Percentiles rank a stretch among this genome's conserved stretches.
phyloP scores from a whole-genome alignment of 2,329 filamentous ascomycete genomes.

The Diaporthe nobilis region DNA sequence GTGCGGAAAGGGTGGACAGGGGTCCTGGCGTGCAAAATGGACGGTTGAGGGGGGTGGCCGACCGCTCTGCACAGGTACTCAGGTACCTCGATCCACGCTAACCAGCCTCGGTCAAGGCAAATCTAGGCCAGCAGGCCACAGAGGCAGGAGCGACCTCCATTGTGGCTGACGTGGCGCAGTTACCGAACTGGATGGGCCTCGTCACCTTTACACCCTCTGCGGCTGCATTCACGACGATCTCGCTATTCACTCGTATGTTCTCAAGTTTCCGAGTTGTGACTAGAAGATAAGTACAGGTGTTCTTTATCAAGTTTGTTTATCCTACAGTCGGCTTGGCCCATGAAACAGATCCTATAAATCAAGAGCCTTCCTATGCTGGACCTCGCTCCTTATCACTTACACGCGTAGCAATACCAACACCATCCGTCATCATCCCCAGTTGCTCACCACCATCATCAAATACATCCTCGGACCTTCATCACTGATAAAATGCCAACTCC shows the following conservation, averaged over 20 bases:
- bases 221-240: slow-evolving; percentile 11
- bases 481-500: slow-evolving; percentile 75
- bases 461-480: neutral
- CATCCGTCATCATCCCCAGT: neutral
- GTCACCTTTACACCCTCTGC: slow-evolving; percentile 34
- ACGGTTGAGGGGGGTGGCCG: slow-evolving; percentile 11
- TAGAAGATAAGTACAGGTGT: slow-evolving; percentile 34
- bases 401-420: neutral
- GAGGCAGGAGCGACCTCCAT: neutral
- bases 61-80: neutral
- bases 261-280: neutral
- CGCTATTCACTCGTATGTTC: slow-evolving; percentile 1
- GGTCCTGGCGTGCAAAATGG: slow-evolving; percentile 10
- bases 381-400: slow-evolving; percentile 1
- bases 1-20: slow-evolving; percentile 32
- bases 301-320: neutral
- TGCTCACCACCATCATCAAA: neutral
- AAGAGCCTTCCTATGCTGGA: neutral
- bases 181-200: slow-evolving; percentile 11
- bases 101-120: neutral
- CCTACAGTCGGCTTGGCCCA: neutral
- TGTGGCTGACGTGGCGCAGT: slow-evolving; percentile 34
- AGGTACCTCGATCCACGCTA: neutral
- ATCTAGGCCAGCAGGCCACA: neutral
- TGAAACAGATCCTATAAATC: neutral